These are phyloP conservation scores for Davidsoniella eucalypti DNA, from an alignment of 2,329 filamentous ascomycete species.

Conservation along the genomic window DNA sequence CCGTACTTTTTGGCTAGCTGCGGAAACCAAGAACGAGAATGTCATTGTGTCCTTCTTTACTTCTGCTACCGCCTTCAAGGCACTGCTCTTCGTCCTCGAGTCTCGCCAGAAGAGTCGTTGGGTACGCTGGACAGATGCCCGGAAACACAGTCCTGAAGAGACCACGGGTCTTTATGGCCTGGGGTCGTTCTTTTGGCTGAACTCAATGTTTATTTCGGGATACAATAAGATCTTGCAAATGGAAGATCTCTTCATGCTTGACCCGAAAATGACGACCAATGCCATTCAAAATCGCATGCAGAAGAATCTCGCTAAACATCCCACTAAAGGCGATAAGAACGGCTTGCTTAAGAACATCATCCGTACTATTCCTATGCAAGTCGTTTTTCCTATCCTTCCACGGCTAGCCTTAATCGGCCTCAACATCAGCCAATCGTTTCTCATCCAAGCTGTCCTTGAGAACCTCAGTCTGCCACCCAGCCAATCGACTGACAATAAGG, in stretches of 20 bases:
- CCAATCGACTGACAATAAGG: slow-evolving; percentile 11
- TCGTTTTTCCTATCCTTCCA: slow-evolving; percentile 22
- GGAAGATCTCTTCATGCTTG: slow-evolving; percentile 22
- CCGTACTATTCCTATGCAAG: slow-evolving; percentile 19
- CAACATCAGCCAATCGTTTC: slow-evolving; percentile 27
- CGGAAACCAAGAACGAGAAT: slow-evolving; percentile 9
- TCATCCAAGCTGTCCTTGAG: slow-evolving; percentile 23
- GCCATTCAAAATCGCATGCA: slow-evolving; percentile 15
- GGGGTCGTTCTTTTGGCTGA: slow-evolving; percentile 22
- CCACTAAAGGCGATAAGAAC: slow-evolving; percentile 13
- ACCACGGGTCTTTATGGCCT: slow-evolving; percentile 21
- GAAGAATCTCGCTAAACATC: slow-evolving; percentile 10
- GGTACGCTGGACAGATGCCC: slow-evolving; percentile 22
- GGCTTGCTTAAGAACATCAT: slow-evolving; percentile 19
- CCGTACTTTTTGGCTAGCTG: slow-evolving; percentile 27
- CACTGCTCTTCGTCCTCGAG: slow-evolving; percentile 23
- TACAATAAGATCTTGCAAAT: slow-evolving; percentile 20
- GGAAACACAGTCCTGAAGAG: slow-evolving; percentile 24
- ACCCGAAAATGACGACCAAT: slow-evolving; percentile 17
- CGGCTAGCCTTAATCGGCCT: slow-evolving; percentile 24
- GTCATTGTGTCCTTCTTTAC: slow-evolving; percentile 22
- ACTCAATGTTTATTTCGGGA: slow-evolving; percentile 21
- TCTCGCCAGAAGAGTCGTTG: slow-evolving; percentile 23
- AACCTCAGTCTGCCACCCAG: slow-evolving; percentile 17
- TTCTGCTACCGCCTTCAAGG: slow-evolving; percentile 21